Conservation (phyloP, 192 early-diverging fungal species). For the Endogone sp. region DNA sequence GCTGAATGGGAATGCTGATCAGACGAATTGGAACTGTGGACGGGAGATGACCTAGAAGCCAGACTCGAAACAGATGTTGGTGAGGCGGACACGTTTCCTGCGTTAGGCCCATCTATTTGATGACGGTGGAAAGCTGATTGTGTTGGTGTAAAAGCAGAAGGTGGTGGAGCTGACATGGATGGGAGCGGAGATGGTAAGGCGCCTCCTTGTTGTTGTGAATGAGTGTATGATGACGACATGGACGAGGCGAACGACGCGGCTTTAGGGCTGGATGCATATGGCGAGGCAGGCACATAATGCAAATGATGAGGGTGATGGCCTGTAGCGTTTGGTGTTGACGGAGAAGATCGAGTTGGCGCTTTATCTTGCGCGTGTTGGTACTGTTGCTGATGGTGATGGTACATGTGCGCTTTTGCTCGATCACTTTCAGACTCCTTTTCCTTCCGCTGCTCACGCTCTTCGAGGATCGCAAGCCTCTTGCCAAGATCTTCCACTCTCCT, state of each 20-base stretch:
- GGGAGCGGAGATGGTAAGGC: neutral
- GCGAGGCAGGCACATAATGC: neutral
- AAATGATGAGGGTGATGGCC: neutral
- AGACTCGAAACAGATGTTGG: neutral
- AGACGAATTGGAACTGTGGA: neutral
- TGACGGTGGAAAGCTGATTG: neutral
- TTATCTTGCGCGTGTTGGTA: neutral
- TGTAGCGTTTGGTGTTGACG: neutral
- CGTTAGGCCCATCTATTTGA: neutral
- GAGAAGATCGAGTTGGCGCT: neutral
- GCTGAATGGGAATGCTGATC: neutral
- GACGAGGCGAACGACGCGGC: neutral
- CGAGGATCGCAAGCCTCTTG: constrained; percentile 11
- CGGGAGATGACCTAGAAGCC: neutral
- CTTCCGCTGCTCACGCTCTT: constrained; percentile 1
- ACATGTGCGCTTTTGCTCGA: neutral
- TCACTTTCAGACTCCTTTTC: neutral
- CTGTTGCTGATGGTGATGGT: neutral
- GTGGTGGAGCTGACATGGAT: neutral
- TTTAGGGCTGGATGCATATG: neutral
- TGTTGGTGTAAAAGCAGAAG: neutral
- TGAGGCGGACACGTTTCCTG: neutral
- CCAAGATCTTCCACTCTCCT: constrained; percentile 28
- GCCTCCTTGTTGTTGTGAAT: neutral
- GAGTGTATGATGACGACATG: neutral